Percentiles rank a stretch among this genome's conserved stretches.
Evolutionary conservation across 805 yeast species (phyloP).

Genomic region (Cyberlindnera lachancei): DNA sequence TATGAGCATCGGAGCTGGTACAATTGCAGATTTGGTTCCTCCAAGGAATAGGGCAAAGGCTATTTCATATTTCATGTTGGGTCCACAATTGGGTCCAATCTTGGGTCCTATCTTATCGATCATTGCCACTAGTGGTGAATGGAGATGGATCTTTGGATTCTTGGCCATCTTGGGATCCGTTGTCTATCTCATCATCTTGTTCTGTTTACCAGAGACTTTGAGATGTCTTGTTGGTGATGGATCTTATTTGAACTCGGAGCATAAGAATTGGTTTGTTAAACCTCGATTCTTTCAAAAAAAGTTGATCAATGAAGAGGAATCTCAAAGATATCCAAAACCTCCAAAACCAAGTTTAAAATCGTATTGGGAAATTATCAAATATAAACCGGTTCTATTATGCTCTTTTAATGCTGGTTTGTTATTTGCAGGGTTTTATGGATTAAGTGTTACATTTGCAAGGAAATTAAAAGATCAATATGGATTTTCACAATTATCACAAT

Average conservation of each 20-base stretch:
- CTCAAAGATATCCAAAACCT: slow-evolving; percentile 33
- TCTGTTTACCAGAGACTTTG: slow-evolving; percentile 74
- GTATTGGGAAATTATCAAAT: slow-evolving; percentile 31
- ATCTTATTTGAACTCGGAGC: slow-evolving; percentile 23
- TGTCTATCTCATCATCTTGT: slow-evolving; percentile 41
- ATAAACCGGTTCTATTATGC: slow-evolving; percentile 37
- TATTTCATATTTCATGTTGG: slow-evolving; percentile 78
- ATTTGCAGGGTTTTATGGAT: slow-evolving; percentile 49
- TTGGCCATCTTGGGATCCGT: slow-evolving; percentile 60
- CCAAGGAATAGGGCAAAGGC: slow-evolving; percentile 70
- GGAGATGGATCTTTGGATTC: slow-evolving; percentile 82
- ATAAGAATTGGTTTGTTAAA: slow-evolving; percentile 20
- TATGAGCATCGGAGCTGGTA: slow-evolving; percentile 88
- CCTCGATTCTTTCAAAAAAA: slow-evolving; percentile 25
- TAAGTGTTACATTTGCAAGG: slow-evolving; percentile 42
- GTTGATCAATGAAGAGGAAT: slow-evolving; percentile 6
- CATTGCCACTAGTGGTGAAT: slow-evolving; percentile 59
- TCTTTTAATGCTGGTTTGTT: slow-evolving; percentile 41
- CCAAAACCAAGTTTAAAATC: slow-evolving; percentile 35
- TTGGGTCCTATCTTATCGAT: slow-evolving; percentile 80
- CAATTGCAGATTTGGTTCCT: slow-evolving; percentile 68
- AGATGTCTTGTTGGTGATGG: slow-evolving; percentile 54
- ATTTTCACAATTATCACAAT: slow-evolving; percentile 28
- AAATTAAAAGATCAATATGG: slow-evolving; percentile 31
- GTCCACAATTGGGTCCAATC: slow-evolving; percentile 83